Evolutionary conservation across 2,329 filamentous ascomycete species (phyloP), one percentile per base, ranked within the genome.

Genomic region (Colletotrichum viniferum): DNA sequence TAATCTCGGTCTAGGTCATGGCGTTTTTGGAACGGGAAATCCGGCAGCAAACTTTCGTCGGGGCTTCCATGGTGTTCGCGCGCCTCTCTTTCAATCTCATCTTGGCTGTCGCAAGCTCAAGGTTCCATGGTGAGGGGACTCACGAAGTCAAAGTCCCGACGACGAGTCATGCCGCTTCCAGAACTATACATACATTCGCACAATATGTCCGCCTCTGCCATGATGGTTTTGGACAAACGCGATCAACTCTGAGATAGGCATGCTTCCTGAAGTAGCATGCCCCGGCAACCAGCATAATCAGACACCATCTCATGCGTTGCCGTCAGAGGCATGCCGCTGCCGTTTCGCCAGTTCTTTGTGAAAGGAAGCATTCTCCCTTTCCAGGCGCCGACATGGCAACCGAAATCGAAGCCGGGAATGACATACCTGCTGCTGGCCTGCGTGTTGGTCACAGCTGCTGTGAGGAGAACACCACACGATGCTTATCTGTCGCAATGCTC

Each of bases 311-410:
- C n/a, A n/a, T 58, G 55, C 55, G 24, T 58, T 58, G 21, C 55
- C 55, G 55, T 0, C 4, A 52, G 34, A 62, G 36, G 38, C 14
- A 69, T 69, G 67, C 38, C 32, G 67, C 67, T 26, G 36, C 30
- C 28, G 18, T 48, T 32, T 7, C 28, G 30, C 56, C 56, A 32
- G 6, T 21, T 26, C 4, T 21, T 5, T 1, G 8, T 55, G 30
- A 34, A 48, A 24, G 67, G 67, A 21, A 48, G 61, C 5, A 63
- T 69, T 14, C 67, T 69, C n/a, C 67, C 67, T 36, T 69, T 69
- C 56, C 13, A 6, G 30, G 28, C 56, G 16, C 67, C 67, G 9
- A 63, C 56, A 69, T 69, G 67, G 67, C 67, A 69, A 24, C 67
- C 67, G 36, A 52, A 48, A 63, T 63, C 67, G 9, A 69, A 69